A percentile compares a stretch with the other conserved stretches of the same genome.
These are phyloP conservation scores for Populus deltoides DNA, from an alignment of 345 rosid genomes.

Conservation along the genomic window DNA sequence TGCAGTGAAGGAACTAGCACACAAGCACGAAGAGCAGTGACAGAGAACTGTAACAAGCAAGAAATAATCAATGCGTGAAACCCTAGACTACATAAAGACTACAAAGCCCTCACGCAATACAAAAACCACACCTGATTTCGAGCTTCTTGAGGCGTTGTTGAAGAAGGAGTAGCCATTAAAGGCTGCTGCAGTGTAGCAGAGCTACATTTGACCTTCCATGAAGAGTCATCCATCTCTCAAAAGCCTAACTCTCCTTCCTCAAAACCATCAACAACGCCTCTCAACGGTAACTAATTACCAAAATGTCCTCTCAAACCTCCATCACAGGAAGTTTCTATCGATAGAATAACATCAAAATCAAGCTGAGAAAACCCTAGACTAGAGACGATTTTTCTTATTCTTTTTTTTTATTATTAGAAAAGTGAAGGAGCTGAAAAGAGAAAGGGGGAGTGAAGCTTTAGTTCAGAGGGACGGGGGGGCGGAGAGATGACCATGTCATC, in stretches of 20 bases:
- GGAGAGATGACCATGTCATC: constrained; percentile 11
- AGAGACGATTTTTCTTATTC: too few species aligned
- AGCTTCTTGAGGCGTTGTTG: constrained; percentile 32
- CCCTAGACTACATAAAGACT: neutral
- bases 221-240: constrained; percentile 11
- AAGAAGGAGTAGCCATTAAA: constrained; percentile 20
- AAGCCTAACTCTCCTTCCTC: constrained; percentile 26
- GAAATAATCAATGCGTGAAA: neutral
- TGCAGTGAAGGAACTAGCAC: too few species aligned
- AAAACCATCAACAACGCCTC: constrained; percentile 2
- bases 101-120: neutral
- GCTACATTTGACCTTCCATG: constrained; percentile 39
- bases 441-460: constrained; percentile 9
- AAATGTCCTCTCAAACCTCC: too few species aligned
- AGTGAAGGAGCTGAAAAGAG: neutral
- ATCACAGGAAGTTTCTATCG: too few species aligned
- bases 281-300: neutral
- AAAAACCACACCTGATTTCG: constrained; percentile 29
- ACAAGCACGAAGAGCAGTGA: neutral
- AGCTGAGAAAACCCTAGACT: too few species aligned
- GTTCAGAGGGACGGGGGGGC: neutral
- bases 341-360: too few species aligned
- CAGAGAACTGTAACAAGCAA: neutral
- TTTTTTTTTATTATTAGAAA: too few species aligned
- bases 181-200: constrained; percentile 25